These are phyloP conservation scores for Botrytis fabae DNA, from an alignment of 2,329 filamentous ascomycete genomes.

Conservation along the genomic window DNA sequence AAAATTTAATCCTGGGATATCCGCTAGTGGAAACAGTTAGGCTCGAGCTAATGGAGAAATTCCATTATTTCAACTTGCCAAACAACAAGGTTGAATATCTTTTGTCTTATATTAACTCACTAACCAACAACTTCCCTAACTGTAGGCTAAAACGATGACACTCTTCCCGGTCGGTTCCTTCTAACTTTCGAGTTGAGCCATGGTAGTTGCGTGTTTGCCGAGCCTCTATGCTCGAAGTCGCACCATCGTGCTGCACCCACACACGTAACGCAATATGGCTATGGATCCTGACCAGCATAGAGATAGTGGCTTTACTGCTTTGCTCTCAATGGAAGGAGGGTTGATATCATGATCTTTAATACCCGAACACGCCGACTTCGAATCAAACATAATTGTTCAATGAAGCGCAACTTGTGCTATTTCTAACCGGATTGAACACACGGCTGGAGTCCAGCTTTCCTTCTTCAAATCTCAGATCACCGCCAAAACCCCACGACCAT, in stretches of 20 bases:
- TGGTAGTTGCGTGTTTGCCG: conserved; percentile 2
- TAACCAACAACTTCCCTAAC: neutral
- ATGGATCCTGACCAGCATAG: conserved; percentile 1
- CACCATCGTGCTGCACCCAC: conserved; percentile 1
- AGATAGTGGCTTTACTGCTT: neutral
- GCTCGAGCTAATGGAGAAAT: neutral
- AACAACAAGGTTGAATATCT: neutral
- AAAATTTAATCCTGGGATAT: conserved; percentile 6
- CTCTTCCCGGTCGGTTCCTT: neutral
- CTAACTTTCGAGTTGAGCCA: neutral
- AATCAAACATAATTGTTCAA: neutral
- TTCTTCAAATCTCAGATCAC: neutral
- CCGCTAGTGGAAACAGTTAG: neutral
- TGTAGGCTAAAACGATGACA: neutral
- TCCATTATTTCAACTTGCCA: neutral
- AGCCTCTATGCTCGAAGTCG: conserved; percentile 12
- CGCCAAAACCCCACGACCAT: neutral
- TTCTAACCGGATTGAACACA: neutral
- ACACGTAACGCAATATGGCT: neutral
- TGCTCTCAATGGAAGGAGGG: neutral
- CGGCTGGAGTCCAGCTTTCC: neutral
- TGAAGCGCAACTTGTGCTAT: neutral
- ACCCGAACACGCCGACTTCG: neutral
- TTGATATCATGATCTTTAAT: neutral
- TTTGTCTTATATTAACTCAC: neutral